These are phyloP conservation scores for Mallotus nudiflorus DNA, from an alignment of 345 rosid genomes.

Conservation along the genomic window DNA sequence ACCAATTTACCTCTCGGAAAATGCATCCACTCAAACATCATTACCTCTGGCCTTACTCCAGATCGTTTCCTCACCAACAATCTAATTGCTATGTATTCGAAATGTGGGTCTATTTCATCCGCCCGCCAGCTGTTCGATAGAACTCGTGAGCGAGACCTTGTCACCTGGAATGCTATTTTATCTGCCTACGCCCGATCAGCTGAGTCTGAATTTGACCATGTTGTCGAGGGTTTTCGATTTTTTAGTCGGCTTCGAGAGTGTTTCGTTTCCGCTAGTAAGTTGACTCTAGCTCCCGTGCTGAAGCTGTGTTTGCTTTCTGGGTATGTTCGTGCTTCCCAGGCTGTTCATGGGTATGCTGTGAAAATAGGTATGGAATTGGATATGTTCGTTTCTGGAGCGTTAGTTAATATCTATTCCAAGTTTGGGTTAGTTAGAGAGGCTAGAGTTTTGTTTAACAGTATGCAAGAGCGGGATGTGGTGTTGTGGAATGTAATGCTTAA, in stretches of 20 bases:
- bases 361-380: constrained; percentile 53
- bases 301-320: constrained; percentile 55
- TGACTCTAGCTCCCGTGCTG: constrained; percentile 54
- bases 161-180: constrained; percentile 59
- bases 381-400: constrained; percentile 49
- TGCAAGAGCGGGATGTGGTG: constrained; percentile 49
- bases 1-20: constrained; percentile 48
- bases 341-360: constrained; percentile 55
- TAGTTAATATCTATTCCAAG: constrained; percentile 54
- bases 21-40: constrained; percentile 45
- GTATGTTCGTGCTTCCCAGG: constrained; percentile 45
- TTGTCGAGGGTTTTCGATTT: constrained; percentile 39
- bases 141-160: constrained; percentile 49
- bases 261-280: constrained; percentile 36
- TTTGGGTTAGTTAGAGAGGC: constrained; percentile 49
- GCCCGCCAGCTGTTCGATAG: constrained; percentile 58
- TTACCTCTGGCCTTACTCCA: constrained; percentile 30
- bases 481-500: constrained; percentile 64
- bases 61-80: constrained; percentile 58
- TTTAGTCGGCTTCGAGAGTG: constrained; percentile 38
- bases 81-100: constrained; percentile 47
- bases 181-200: constrained; percentile 52
- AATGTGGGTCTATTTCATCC: constrained; percentile 47
- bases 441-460: constrained; percentile 43
- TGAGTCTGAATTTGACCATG: constrained; percentile 19